Base-by-base conservation (phyloP, 2,329 filamentous ascomycete genomes). In the Cordyceps pruinosa region DNA sequence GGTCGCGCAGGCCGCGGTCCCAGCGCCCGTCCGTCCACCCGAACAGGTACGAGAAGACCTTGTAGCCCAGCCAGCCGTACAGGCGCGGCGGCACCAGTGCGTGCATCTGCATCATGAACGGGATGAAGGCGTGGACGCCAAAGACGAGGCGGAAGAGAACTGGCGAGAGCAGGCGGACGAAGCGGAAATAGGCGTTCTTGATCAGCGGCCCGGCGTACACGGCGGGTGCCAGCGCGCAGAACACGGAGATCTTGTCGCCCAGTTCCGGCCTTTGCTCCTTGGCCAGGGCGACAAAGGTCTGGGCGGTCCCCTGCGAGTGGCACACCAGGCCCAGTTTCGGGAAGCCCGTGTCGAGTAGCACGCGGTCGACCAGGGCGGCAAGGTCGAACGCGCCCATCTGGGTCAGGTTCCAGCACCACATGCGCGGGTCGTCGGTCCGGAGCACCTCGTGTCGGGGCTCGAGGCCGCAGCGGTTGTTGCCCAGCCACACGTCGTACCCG, bases 371-470 rank as follows among this genome's bases (percentile, higher is more conserved):
- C 34, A 97, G 78, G 0, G 92, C 91, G 0, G 92, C 81, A 3
- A 97, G 79, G 68, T 97, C 93, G 67, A 95, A 84, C 1, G 92
- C 86, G 4, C 91, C 93, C 88, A 97, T 95, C 66, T 96, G 90
- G 0, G 89, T 84, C 56, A 97, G 95, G 63, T 96, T 96, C 93
- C 93, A 97, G 41, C 86, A 85, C 93, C 93, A 97, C 89, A 97
- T 95, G 30, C 91, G 83, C 1, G 93, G 92, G 66, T 97, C 93
- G 3, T 75, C 75, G 62, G 88, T 85, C 2, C 82, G 73, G 39
- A 97, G 80, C 23, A 86, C 72, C 2, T 79, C 81, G 67, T 97
- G 93, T 61, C 85, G 82, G 0, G 93, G 92, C 0, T 81, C 76
- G 71, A 94, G 90, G 1, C 92, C 92, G 67, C 91, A 96, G 21